phyloP scores from a whole-genome alignment of 2,329 filamentous ascomycete species.

The Trichoderma oligosporum region DNA sequence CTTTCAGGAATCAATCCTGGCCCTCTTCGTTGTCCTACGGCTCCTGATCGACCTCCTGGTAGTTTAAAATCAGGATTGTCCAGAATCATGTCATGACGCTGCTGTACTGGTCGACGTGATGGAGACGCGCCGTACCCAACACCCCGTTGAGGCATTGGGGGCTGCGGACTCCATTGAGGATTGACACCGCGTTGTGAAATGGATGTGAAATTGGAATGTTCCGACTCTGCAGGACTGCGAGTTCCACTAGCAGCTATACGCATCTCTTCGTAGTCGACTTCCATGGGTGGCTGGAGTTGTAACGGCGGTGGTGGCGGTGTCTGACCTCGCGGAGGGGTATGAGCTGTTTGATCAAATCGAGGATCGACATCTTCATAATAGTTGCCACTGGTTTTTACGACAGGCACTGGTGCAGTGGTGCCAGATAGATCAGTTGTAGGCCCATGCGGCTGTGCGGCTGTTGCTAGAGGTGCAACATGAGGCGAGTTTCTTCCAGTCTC shows the following conservation, averaged over 20 bases:
- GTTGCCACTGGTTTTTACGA: conserved; percentile 36
- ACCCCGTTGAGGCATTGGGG: conserved; percentile 37
- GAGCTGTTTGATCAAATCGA: conserved; percentile 55
- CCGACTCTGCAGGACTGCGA: conserved; percentile 72
- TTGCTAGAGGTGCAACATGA: conserved; percentile 44
- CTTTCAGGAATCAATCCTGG: conserved; percentile 51
- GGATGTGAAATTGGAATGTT: conserved; percentile 82
- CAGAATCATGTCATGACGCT: conserved; percentile 69
- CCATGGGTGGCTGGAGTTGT: conserved; percentile 28
- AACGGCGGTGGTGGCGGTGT: conserved; percentile 14
- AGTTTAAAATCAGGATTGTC: conserved; percentile 86
- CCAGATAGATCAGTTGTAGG: conserved; percentile 35
- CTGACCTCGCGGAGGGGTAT: conserved; percentile 23
- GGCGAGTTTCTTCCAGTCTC: conserved; percentile 43
- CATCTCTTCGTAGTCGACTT: conserved; percentile 58
- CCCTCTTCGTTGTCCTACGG: conserved; percentile 27
- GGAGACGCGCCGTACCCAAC: conserved; percentile 41
- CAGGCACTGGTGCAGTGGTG: conserved; percentile 34
- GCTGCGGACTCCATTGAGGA: conserved; percentile 71
- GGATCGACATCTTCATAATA: conserved; percentile 97
- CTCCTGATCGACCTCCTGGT: conserved; percentile 42
- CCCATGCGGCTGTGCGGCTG: conserved; percentile 31
- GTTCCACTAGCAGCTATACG: conserved; percentile 48
- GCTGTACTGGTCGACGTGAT: conserved; percentile 45
- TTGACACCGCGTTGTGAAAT: conserved; percentile 86